Evolutionary conservation across 148 eudicot genomes (phyloP), one percentile per base, ranked within the genome.

Genomic region (Arctostaphylos glauca): DNA sequence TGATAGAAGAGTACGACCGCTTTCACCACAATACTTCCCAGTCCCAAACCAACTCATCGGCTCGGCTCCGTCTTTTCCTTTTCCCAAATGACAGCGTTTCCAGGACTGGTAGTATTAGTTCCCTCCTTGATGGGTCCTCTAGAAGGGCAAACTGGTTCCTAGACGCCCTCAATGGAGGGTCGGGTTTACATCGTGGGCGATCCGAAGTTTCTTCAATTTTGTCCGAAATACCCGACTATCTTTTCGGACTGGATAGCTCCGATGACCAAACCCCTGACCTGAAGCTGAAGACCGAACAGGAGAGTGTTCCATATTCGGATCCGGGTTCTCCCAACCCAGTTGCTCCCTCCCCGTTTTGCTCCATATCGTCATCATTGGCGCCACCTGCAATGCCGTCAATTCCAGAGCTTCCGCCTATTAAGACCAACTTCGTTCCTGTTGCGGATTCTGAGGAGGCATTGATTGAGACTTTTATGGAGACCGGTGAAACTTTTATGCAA

Each of bases 1-100:
- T 96, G 99, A 91, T 96, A 91, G 98, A 96, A 0, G 98, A 96
- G 76, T 91, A 91, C 73, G 99, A 96, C 46, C 88, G 99, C 43
- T 82, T 87, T 23, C 21, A 66, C 46, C 86, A 78, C 0, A 80
- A 77, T 23, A 14, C 16, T 49, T 80, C 86, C 67, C 12, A 21
- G 19, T 3, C 41, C 38, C 70, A 90, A 82, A 5, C 70, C 13
- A 64, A 64, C 15, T 3, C 71, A 15, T 58, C 85, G 9, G 85
- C 92, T n/a, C 81, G 98, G 41, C 89, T 96, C 76, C 85, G 98
- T 55, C 84, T 96, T 2, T 96, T 96, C 66, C 86, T 96, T 4
- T 96, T 96, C 73, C 80, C 89, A 0, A 83, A 70, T 14, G 88
- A 82, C 6, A 66, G 84, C 3, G 89, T 85, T 53, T 92, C 94